Percentiles rank a stretch among this genome's conserved stretches.
These are phyloP conservation scores for Metahyphopichia silvanorum DNA, from an alignment of 805 yeast genomes.

Conservation along the genomic window DNA sequence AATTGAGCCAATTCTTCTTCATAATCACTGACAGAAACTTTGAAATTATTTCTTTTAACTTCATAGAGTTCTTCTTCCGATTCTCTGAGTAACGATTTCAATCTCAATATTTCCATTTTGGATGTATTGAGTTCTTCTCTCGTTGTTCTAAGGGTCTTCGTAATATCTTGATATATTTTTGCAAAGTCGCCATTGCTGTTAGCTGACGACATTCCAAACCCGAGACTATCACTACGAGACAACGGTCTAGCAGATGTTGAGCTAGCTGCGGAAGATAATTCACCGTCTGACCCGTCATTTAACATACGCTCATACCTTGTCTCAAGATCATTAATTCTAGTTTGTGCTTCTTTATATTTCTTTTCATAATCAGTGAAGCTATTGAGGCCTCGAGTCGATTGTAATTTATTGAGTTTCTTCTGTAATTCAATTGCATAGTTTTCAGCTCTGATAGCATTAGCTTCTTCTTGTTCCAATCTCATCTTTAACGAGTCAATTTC, in stretches of 20 bases:
- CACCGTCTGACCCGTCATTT: constrained; percentile 7
- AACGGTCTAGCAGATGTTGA: constrained; percentile 6
- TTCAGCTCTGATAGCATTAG: constrained; percentile 50
- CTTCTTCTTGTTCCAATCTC: constrained; percentile 50
- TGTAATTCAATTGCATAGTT: constrained; percentile 43
- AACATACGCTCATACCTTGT: constrained; percentile 19
- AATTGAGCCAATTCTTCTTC: constrained; percentile 45
- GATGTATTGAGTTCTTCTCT: constrained; percentile 41
- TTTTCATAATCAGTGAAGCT: constrained; percentile 32
- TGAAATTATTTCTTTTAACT: constrained; percentile 38
- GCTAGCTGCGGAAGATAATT: not conserved
- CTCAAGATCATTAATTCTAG: constrained; percentile 31
- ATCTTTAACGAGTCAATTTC: constrained; percentile 49
- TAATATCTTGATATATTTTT: constrained; percentile 48
- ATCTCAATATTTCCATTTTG: constrained; percentile 39
- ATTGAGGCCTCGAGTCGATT: constrained; percentile 36
- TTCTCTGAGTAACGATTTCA: constrained; percentile 40
- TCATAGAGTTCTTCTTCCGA: constrained; percentile 43
- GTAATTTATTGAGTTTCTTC: constrained; percentile 39
- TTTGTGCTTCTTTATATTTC: constrained; percentile 33
- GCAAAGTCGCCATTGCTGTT: constrained; percentile 33
- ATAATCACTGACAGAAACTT: constrained; percentile 32
- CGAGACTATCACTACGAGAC: constrained; percentile 33
- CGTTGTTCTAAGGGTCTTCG: constrained; percentile 40
- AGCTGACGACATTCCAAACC: constrained; percentile 8